phyloP scores from a whole-genome alignment of 108 stramenopile genomes.

The Stephanodiscus minutulus region DNA sequence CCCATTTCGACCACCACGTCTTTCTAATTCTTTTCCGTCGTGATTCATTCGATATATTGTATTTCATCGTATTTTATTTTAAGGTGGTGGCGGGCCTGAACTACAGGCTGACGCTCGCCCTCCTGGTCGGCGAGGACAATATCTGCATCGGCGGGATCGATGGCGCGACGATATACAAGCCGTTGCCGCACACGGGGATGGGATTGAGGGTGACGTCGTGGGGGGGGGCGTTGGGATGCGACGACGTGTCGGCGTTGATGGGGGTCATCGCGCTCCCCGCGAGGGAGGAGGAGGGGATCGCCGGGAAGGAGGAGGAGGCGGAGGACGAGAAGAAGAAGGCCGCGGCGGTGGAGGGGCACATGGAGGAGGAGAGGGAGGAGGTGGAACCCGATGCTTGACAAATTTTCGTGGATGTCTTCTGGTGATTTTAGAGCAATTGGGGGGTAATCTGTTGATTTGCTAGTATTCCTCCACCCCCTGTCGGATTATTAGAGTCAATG shows the following conservation, averaged over 20 bases:
- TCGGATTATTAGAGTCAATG: too few species aligned
- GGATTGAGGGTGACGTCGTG: slow-evolving; percentile 13
- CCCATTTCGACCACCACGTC: too few species aligned
- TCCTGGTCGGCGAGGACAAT: not conserved
- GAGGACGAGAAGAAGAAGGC: slow-evolving; percentile 4
- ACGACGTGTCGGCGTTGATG: not conserved
- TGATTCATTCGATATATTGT: not conserved
- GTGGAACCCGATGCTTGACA: slow-evolving; percentile 19
- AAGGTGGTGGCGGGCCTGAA: slow-evolving; percentile 50
- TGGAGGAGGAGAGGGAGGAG: slow-evolving; percentile 14
- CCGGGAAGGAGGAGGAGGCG: not conserved
- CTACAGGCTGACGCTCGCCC: slow-evolving; percentile 31
- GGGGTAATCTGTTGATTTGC: too few species aligned
- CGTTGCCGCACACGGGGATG: slow-evolving; percentile 17
- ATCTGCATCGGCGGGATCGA: slow-evolving; percentile 28
- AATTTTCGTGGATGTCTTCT: too few species aligned
- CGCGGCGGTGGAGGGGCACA: not conserved
- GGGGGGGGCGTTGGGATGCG: slow-evolving; percentile 7
- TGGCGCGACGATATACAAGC: slow-evolving; percentile 33
- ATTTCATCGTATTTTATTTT: slow-evolving; percentile 1
- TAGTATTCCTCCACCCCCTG: too few species aligned
- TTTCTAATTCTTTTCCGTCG: too few species aligned
- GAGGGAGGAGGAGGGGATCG: not conserved
- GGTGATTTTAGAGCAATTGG: too few species aligned
- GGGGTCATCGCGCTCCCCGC: not conserved